Evolutionary conservation across 176 grass and related monocot genomes (phyloP).

Genomic region (Juncus effusus): DNA sequence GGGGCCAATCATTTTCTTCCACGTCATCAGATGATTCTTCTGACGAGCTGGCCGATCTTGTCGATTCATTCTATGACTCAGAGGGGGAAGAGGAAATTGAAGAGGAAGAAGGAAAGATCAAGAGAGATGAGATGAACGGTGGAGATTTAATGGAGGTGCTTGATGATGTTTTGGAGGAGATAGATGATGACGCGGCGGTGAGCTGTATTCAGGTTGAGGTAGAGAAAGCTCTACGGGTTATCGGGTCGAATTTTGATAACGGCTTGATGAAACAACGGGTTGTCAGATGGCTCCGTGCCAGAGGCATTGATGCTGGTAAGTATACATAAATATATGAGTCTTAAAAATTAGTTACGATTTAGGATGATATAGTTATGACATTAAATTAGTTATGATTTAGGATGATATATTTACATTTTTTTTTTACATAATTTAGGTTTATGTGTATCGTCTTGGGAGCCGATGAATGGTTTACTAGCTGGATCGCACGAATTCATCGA

Average conservation of each 20-base stretch:
- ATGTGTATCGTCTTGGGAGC: conserved; percentile 64
- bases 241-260: conserved; percentile 5
- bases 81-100: conserved; percentile 17
- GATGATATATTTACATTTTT: neutral
- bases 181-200: conserved; percentile 35
- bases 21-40: conserved; percentile 24
- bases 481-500: conserved; percentile 62
- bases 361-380: neutral
- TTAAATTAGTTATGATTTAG: neutral
- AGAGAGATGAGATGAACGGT: neutral
- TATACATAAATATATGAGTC: neutral
- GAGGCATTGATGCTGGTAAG: conserved; percentile 57
- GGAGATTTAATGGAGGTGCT: conserved; percentile 28
- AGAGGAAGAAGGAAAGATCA: neutral
- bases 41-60: conserved; percentile 52
- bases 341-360: neutral
- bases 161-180: conserved; percentile 31
- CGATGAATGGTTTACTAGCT: conserved; percentile 23
- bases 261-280: conserved; percentile 32
- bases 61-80: conserved; percentile 67
- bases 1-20: conserved; percentile 13
- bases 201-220: conserved; percentile 41
- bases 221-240: conserved; percentile 41
- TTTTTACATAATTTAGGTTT: conserved; percentile 36
- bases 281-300: conserved; percentile 32